Evolutionary conservation across 2,329 filamentous ascomycete species (phyloP).

Genomic region (Rutstroemia sp.): DNA sequence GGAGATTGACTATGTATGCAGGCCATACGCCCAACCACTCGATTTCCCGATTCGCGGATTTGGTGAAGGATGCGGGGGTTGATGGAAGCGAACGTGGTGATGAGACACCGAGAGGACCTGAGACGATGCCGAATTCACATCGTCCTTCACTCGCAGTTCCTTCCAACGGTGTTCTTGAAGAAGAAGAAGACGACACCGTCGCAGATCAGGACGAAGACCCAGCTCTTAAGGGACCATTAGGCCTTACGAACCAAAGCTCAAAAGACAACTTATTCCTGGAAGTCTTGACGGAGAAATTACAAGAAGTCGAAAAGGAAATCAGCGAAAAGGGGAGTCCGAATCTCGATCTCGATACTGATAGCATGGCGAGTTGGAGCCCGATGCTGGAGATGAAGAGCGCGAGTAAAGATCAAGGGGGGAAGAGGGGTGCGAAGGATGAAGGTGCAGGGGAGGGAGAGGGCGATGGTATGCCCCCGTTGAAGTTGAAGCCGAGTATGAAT

Average conservation of each 20-base stretch:
- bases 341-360: neutral
- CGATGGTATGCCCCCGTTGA: constrained; percentile 15
- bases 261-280: constrained; percentile 22
- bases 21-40: constrained; percentile 55
- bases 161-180: neutral
- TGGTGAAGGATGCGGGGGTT: constrained; percentile 11
- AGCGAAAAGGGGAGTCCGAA: constrained; percentile 7
- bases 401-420: neutral
- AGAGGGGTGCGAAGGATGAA: neutral
- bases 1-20: constrained; percentile 52
- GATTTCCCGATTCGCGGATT: constrained; percentile 43
- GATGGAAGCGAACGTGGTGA: constrained; percentile 16
- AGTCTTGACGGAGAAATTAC: constrained; percentile 21
- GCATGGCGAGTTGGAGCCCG: neutral
- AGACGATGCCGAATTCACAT: neutral
- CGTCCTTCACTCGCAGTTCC: neutral
- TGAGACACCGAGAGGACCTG: constrained; percentile 22
- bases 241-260: constrained; percentile 18
- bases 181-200: constrained; percentile 3
- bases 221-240: constrained; percentile 21
- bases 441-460: neutral
- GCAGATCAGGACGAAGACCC: constrained; percentile 18
- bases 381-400: constrained; percentile 5
- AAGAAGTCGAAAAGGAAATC: constrained; percentile 16
- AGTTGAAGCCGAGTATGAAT: constrained; percentile 22